phyloP scores from a whole-genome alignment of 176 grass and related monocot species.

The Raddia distichophylla region DNA sequence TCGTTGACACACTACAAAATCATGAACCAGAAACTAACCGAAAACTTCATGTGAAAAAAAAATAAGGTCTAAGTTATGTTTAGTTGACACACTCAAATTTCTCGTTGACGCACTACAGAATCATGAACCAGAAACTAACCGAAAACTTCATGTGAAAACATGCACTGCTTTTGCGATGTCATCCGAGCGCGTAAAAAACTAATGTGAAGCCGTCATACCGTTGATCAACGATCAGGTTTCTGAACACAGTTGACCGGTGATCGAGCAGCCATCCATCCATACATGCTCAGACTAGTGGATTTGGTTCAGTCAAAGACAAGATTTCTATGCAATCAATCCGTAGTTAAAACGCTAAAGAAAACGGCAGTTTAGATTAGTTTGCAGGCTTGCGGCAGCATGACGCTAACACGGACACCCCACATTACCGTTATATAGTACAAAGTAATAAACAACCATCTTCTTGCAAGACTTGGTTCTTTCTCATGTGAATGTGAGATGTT shows the following conservation, averaged over 20 bases:
- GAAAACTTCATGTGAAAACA: constrained; percentile 1
- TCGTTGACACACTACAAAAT: too few relatives aligned
- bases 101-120: background rate
- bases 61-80: background rate
- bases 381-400: background rate
- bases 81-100: background rate
- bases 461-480: background rate
- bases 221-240: constrained; percentile 19
- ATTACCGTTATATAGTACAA: background rate
- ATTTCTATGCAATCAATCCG: background rate
- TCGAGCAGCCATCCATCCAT: too few relatives aligned
- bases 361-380: background rate
- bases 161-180: background rate
- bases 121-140: background rate
- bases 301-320: constrained; percentile 19
- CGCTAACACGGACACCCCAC: constrained; percentile 15
- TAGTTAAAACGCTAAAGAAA: background rate
- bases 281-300: background rate
- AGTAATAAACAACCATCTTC: background rate
- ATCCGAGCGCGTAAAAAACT: background rate
- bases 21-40: too few relatives aligned
- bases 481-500: background rate
- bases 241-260: background rate
- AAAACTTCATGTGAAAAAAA: too few relatives aligned
- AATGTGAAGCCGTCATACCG: constrained; percentile 16